Evolutionary conservation across 1,284 basidiomycete genomes (phyloP), one percentile per base, ranked within the genome.

Genomic region (Albatrellus sp.): DNA sequence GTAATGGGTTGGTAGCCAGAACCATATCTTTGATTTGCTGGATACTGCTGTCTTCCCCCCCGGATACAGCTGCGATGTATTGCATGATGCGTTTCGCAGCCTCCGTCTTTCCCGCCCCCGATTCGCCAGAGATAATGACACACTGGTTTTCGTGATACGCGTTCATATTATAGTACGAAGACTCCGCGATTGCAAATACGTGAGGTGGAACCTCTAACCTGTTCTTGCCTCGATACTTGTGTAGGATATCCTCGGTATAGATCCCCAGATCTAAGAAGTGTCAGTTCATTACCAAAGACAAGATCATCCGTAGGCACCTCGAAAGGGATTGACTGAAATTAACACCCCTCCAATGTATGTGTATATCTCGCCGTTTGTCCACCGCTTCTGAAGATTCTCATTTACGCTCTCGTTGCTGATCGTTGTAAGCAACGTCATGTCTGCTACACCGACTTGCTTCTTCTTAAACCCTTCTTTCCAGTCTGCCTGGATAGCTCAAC

Each of bases 21-120:
- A 98, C 96, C 96, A 99, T 99, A 59, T 98, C 93, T 70, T 98
- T 98, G 64, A 98, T 93, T 61, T 92, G 85, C 60, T 94, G 89
- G 51, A 98, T 98, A 53, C 80, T 82, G 56, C 74, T 80, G 57
- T 84, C 83, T 50, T 82, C 76, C 2, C 85, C 84, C 45, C 89
- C 89, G 32, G 90, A 91, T 2, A 98, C 96, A 5, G 90, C 96
- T 10, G 96, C 96, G 53, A 98, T 97, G 61, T 98, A 99, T 65
- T 98, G 93, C 96, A 99, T 99, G 65, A 99, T 98, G 46, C 92
- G 80, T 62, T 97, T 97, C 19, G 93, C 93, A 8, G 92, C 92
- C 63, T 97, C 93, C 6, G 92, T 97, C 73, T 97, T 96, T 42
- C 92, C 93, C 9, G 92, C 92, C 46, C 93, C 93, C 10, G 91